Base-by-base conservation (phyloP, 495 filamentous ascomycete species). In the Penicillium tannophilum region DNA sequence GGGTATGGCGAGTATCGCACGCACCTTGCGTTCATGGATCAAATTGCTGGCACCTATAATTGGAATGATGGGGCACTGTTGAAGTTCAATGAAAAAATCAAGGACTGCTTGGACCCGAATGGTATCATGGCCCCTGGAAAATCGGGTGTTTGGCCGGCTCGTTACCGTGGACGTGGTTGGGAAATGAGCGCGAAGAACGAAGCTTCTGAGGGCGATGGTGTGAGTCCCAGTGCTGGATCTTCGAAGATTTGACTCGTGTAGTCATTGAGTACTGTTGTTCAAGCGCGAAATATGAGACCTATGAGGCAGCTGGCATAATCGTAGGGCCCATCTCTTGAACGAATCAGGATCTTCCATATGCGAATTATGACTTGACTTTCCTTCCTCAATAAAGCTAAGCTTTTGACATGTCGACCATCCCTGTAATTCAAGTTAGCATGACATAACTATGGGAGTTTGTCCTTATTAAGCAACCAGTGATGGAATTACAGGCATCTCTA, bases 71-170 rank as follows among this genome's bases (percentile, higher is more conserved):
- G 76, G 35, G 82, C 84, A 6, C 55, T 84, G 51, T 77, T 80
- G 77, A 71, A 74, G 42, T 74, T 84, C 42, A 82, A 83, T 61
- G 79, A 85, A 74, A 73, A 58, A 54, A 56, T 86, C 20, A 86
- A 86, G 74, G 79, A 86, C 58, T 75, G 79, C 17, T 56, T 85
- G 10, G 83, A 86, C 69, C 82, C 82, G 3, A 84, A 84, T 60
- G 79, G 81, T 0, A 84, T 86, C 41, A 65, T 86, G 63, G 79
- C 81, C 6, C 83, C 83, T 12, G 82, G 84, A 0, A 76, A 79
- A 42, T 78, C 72, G 49, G 84, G 84, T 0, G 82, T 85, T 51
- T 85, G 84, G 83, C 79, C 79, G 5, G 78, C 75, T 64, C 65
- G 65, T 24, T 86, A 85, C 64, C 53, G 57, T 26, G 44, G 74